phyloP scores from a whole-genome alignment of 352 stramenopile genomes.

The Globisporangium perplexum region DNA sequence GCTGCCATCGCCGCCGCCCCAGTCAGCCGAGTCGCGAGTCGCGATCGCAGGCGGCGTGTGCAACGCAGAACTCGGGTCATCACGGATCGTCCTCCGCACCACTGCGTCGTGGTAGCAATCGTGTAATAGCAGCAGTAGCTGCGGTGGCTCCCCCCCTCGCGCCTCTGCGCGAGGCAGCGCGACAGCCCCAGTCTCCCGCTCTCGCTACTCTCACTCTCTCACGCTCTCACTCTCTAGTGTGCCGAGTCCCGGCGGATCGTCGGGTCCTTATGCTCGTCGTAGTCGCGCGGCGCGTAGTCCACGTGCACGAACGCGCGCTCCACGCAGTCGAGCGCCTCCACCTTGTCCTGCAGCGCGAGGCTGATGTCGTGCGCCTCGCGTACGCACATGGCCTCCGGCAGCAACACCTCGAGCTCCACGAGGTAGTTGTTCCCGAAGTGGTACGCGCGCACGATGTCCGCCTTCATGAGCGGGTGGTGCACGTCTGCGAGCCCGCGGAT shows the following conservation, averaged over 20 bases:
- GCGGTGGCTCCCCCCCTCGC: no score
- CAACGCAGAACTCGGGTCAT: no score
- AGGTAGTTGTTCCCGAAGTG: conserved; percentile 97
- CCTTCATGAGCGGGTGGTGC: conserved; percentile 85
- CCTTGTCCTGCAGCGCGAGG: conserved; percentile 94
- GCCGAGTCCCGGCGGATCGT: conserved; percentile 42
- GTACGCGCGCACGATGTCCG: conserved; percentile 93
- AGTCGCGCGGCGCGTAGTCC: conserved; percentile 91
- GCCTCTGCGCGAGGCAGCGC: no score
- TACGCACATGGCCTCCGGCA: conserved; percentile 89
- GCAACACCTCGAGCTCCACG: conserved; percentile 79
- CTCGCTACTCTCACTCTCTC: no score
- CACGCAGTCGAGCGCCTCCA: conserved; percentile 94
- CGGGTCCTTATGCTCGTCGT: conserved; percentile 88
- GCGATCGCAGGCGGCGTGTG: no score
- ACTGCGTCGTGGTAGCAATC: no score
- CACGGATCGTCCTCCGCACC: no score
- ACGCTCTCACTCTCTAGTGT: background rate
- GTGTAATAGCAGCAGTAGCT: no score
- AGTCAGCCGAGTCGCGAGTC: no score
- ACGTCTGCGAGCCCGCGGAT: conserved; percentile 84
- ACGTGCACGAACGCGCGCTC: conserved; percentile 98
- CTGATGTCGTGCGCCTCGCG: conserved; percentile 95
- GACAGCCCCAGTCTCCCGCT: no score
- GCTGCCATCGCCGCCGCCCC: no score